Evolutionary conservation across 257 asterid genomes (phyloP).

Genomic region (Salvia rosmarinus): DNA sequence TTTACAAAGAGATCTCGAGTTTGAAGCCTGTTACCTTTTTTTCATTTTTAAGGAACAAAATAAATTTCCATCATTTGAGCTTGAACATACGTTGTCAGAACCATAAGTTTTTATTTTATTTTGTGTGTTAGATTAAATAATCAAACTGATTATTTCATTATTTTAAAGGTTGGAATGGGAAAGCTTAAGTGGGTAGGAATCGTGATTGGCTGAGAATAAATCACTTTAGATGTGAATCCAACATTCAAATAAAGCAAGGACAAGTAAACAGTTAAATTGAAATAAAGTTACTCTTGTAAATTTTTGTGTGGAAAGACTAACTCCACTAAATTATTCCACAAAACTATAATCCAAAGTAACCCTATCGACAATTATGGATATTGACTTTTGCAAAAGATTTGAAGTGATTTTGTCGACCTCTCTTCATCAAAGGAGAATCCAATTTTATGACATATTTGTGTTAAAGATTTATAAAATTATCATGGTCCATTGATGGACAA

Average conservation of each 20-base stretch:
- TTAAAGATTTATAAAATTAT: not conserved
- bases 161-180: not conserved
- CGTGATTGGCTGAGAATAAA: not conserved
- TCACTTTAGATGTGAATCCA: not conserved
- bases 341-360: conserved; percentile 14
- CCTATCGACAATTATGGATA: conserved; percentile 21
- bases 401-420: conserved; percentile 35
- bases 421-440: conserved; percentile 46
- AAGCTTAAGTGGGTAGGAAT: not conserved
- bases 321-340: not conserved
- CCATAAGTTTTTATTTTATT: not conserved
- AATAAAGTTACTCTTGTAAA: conserved; percentile 3
- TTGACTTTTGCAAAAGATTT: conserved; percentile 42
- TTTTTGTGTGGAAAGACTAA: conserved; percentile 2
- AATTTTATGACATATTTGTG: conserved; percentile 25
- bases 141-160: not conserved
- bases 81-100: conserved; percentile 23
- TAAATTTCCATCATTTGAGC: conserved; percentile 25
- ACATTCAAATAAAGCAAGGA: not conserved
- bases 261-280: not conserved
- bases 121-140: not conserved
- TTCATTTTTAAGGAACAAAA: not conserved
- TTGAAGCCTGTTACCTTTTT: conserved; percentile 27
- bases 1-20: conserved; percentile 31
- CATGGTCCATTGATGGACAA: not conserved